Evolutionary conservation across 179 eudicot species (phyloP).

Genomic region (Spergularia azorica): DNA sequence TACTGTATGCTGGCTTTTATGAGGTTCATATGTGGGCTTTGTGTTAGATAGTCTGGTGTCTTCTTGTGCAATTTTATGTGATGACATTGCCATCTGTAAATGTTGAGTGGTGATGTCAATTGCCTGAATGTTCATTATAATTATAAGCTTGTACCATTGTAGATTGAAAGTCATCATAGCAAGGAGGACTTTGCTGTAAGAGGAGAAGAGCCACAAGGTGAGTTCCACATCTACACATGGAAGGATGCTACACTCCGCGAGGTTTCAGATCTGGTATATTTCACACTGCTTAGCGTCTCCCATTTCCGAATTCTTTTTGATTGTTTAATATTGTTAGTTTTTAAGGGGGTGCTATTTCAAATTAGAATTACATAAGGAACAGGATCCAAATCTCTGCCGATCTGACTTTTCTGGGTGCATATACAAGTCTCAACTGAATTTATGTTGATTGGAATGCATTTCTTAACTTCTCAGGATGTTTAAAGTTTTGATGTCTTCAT

Average conservation of each 20-base stretch:
- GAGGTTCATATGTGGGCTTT: not conserved
- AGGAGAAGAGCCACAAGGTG: slow-evolving; percentile 89
- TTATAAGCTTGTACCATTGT: slow-evolving; percentile 10
- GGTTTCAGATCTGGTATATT: slow-evolving; percentile 71
- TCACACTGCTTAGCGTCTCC: not conserved
- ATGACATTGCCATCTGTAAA: not conserved
- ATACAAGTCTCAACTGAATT: not conserved
- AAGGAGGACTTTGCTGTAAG: slow-evolving; percentile 69
- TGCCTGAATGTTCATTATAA: not conserved
- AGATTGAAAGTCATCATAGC: slow-evolving; percentile 79
- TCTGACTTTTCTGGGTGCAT: too few relatives aligned
- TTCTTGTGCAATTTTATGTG: not conserved
- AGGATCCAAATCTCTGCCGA: not conserved
- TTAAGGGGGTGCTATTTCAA: not conserved
- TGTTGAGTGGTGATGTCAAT: not conserved
- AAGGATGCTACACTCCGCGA: slow-evolving; percentile 93
- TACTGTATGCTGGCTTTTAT: too few relatives aligned
- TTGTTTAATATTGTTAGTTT: not conserved
- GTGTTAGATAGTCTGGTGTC: not conserved
- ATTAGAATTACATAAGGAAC: too few relatives aligned
- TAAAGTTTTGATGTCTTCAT: too few relatives aligned
- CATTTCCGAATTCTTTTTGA: not conserved
- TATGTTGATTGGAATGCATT: not conserved
- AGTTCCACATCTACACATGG: slow-evolving; percentile 95
- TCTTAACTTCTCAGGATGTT: not conserved